A percentile compares a stretch with the other conserved stretches of the same genome.
Evolutionary conservation across 1,284 basidiomycete genomes (phyloP).

Genomic region (Heterobasidion parviporum): DNA sequence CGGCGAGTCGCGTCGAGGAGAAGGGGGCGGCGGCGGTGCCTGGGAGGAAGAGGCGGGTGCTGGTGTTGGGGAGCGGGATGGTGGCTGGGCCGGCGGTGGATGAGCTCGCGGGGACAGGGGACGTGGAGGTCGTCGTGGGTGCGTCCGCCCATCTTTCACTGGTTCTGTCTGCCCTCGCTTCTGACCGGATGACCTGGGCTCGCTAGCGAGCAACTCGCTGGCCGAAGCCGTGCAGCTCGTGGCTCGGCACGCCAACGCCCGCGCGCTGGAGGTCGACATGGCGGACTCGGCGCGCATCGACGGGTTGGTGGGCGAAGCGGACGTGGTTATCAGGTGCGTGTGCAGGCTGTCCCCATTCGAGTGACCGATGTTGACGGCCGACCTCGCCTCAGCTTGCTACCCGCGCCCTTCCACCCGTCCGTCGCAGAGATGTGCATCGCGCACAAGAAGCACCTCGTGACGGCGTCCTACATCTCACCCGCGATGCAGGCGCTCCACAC

Average conservation of each 20-base stretch:
- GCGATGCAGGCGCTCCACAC: slow-evolving; percentile 69
- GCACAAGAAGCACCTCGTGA: slow-evolving; percentile 76
- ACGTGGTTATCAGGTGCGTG: slow-evolving; percentile 62
- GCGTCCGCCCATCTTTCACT: slow-evolving; percentile 19
- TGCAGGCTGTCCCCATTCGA: background rate
- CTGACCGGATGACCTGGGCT: background rate
- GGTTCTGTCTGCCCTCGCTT: background rate
- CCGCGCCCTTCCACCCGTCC: slow-evolving; percentile 67
- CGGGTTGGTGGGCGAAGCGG: slow-evolving; percentile 45
- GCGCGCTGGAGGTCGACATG: slow-evolving; percentile 58
- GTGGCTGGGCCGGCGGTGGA: slow-evolving; percentile 82
- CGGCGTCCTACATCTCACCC: slow-evolving; percentile 86
- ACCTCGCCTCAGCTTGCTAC: slow-evolving; percentile 53
- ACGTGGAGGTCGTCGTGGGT: slow-evolving; percentile 73
- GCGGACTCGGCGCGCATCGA: slow-evolving; percentile 41
- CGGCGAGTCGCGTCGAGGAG: background rate
- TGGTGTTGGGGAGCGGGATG: slow-evolving; percentile 88
- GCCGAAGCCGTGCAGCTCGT: slow-evolving; percentile 54
- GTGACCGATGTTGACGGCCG: background rate
- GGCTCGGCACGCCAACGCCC: slow-evolving; percentile 46
- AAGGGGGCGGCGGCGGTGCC: background rate
- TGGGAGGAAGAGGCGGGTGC: slow-evolving; percentile 53
- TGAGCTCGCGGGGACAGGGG: slow-evolving; percentile 50
- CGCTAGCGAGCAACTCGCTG: slow-evolving; percentile 67
- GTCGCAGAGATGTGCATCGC: slow-evolving; percentile 77